Conservation (phyloP, 1,284 basidiomycete genomes). For the Marasmius tenuissimus region DNA sequence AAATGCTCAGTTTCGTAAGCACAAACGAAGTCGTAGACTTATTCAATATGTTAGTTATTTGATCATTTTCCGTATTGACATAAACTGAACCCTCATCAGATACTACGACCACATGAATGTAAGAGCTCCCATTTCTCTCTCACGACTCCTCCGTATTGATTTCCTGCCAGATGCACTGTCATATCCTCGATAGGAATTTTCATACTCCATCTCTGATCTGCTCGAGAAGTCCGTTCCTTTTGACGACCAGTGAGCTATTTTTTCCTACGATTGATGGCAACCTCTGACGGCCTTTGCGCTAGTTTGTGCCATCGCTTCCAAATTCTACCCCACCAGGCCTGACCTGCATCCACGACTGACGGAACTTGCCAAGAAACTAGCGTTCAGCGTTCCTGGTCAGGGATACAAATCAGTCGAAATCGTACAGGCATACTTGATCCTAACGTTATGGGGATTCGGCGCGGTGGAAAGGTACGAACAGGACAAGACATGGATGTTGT, state of each 20-base stretch:
- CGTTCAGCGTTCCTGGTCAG: slow-evolving; percentile 82
- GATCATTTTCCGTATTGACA: slow-evolving; percentile 3
- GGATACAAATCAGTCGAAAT: slow-evolving; percentile 97
- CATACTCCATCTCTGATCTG: slow-evolving; percentile 92
- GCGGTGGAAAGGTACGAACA: slow-evolving; percentile 94
- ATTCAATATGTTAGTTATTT: slow-evolving; percentile 80
- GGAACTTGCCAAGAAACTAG: slow-evolving; percentile 87
- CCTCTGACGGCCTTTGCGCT: slow-evolving; percentile 5
- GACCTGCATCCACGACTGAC: slow-evolving; percentile 84
- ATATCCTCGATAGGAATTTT: slow-evolving; percentile 80
- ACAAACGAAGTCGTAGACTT: slow-evolving; percentile 87
- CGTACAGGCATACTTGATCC: slow-evolving; percentile 86
- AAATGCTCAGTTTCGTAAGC: slow-evolving; percentile 83
- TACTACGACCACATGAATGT: slow-evolving; percentile 81
- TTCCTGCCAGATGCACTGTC: slow-evolving; percentile 60
- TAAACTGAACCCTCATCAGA: slow-evolving; percentile 36
- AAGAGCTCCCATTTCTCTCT: slow-evolving; percentile 22
- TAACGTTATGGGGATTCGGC: slow-evolving; percentile 85
- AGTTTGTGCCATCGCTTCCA: slow-evolving; percentile 93
- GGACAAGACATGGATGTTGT: slow-evolving; percentile 91
- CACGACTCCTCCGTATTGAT: slow-evolving; percentile 12
- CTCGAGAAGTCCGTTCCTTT: slow-evolving; percentile 87
- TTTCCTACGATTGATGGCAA: slow-evolving; percentile 2
- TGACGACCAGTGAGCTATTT: slow-evolving; percentile 79
- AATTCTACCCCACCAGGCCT: slow-evolving; percentile 83